Percentiles rank a stretch among this genome's conserved stretches.
Conservation (phyloP, 2,329 filamentous ascomycete genomes). For the Cryphonectria nitschkei region DNA sequence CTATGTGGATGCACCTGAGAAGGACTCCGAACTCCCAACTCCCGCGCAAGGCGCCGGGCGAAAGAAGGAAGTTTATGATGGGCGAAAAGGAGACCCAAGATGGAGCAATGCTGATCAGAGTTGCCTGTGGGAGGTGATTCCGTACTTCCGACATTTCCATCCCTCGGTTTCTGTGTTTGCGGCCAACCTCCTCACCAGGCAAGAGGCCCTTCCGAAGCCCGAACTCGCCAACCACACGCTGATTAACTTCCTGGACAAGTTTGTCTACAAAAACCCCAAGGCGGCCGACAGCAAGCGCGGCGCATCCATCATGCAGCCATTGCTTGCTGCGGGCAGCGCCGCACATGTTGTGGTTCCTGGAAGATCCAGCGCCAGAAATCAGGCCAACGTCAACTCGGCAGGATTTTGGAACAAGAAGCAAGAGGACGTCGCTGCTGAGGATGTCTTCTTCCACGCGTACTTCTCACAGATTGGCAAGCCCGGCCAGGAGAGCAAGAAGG, state of each 20-base stretch:
- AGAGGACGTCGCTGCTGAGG: conserved; percentile 86
- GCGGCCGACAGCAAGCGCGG: conserved; percentile 69
- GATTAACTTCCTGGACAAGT: conserved; percentile 95
- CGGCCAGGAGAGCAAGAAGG: conserved; percentile 46
- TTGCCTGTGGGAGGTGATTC: conserved; percentile 88
- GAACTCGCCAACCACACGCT: conserved; percentile 89
- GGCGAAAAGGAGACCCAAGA: conserved; percentile 87
- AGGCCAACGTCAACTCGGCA: conserved; percentile 73
- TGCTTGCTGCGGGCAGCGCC: conserved; percentile 57
- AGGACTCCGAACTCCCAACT: conserved; percentile 55
- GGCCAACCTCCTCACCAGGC: conserved; percentile 67
- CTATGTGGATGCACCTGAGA: conserved; percentile 50
- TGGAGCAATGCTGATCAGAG: conserved; percentile 91
- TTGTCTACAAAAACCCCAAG: conserved; percentile 96
- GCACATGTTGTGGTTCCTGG: conserved; percentile 61
- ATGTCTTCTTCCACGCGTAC: conserved; percentile 98
- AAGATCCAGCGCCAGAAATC: conserved; percentile 46
- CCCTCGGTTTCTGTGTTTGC: conserved; percentile 90
- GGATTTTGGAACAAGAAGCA: conserved; percentile 89
- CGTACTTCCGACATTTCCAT: conserved; percentile 83
- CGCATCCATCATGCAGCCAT: conserved; percentile 94
- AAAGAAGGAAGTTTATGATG: conserved; percentile 66
- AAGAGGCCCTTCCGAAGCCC: conserved; percentile 80
- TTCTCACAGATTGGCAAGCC: conserved; percentile 76
- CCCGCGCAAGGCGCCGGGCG: conserved; percentile 31